These are phyloP conservation scores for Annulohypoxylon stygium DNA, from an alignment of 495 filamentous ascomycete species.

Conservation along the genomic window DNA sequence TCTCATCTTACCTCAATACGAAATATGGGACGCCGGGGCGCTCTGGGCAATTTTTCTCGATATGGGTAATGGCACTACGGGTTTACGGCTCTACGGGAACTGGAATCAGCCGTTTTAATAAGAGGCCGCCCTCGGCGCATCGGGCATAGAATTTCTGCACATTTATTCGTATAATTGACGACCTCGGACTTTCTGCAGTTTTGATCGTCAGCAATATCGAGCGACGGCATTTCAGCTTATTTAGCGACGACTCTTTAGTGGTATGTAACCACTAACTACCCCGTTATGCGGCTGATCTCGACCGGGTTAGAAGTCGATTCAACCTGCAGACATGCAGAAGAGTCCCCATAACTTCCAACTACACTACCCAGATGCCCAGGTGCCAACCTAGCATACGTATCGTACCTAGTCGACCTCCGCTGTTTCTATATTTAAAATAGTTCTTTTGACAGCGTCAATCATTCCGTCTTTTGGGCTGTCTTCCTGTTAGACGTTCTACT, in stretches of 20 bases:
- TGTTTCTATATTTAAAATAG: constrained; percentile 11
- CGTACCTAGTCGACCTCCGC: background rate
- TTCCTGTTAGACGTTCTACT: background rate
- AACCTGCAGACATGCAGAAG: constrained; percentile 7
- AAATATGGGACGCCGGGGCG: constrained; percentile 6
- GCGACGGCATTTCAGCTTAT: background rate
- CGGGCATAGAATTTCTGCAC: background rate
- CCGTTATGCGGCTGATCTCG: constrained; percentile 11
- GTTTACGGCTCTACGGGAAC: background rate
- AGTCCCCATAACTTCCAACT: constrained; percentile 9
- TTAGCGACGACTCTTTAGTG: constrained; percentile 3
- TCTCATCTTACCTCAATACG: constrained; percentile 37
- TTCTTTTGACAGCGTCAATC: background rate
- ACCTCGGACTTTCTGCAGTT: constrained; percentile 6
- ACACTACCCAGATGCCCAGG: background rate
- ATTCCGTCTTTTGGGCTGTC: background rate
- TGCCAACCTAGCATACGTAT: background rate
- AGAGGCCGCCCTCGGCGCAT: constrained; percentile 9
- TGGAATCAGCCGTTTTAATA: background rate
- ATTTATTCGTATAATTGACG: background rate
- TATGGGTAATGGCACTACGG: background rate
- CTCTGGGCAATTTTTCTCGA: background rate
- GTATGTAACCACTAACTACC: constrained; percentile 14
- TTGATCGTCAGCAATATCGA: background rate
- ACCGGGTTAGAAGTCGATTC: constrained; percentile 1